Base-by-base conservation (phyloP, 257 asterid species). In the Plantago major region DNA sequence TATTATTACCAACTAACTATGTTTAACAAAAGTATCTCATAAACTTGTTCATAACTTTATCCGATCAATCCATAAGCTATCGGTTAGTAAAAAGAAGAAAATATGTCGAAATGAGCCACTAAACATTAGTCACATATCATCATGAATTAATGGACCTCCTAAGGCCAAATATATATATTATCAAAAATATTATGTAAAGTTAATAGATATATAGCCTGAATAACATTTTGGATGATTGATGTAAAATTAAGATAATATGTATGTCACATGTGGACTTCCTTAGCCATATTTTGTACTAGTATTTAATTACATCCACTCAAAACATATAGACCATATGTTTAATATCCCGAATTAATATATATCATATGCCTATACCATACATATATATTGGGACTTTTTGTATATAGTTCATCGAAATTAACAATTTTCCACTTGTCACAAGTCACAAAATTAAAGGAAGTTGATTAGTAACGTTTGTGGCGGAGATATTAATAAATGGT, bases 381-480 rank as follows among this genome's bases (percentile, higher is more conserved):
- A 22, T 22, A 22, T 22, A 22, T 22, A 22, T 22, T 22, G 26
- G 26, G 26, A 22, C 26, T 1, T 22, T 22, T 2, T 22, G 26
- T 22, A 22, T 22, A 22, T 22, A 22, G 26, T 22, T 22, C 26
- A 22, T 7, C 12, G 3, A 4, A 45, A 65, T 72, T 42, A 26
- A 45, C 38, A 71, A 49, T 11, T 52, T 72, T 62, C 7, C 75
- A 61, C 42, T 58, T 59, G 58, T 66, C 67, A 0, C 0, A 49
- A n/a, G n/a, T 22, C 26, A 22, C 26, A n/a, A 22, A 22, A 22
- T 22, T 22, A 22, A 22, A 22, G 26, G 2, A 22, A 22, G 26
- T 22, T 22, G 74, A 76, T 67, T 71, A 78, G 70, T 72, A 76
- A 79, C 80, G 78, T 75, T 68, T 82, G 89, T 79, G 85, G 83